Conservation (phyloP, 2,329 filamentous ascomycete species). For the Paraphaeosphaeria sporulosa region DNA sequence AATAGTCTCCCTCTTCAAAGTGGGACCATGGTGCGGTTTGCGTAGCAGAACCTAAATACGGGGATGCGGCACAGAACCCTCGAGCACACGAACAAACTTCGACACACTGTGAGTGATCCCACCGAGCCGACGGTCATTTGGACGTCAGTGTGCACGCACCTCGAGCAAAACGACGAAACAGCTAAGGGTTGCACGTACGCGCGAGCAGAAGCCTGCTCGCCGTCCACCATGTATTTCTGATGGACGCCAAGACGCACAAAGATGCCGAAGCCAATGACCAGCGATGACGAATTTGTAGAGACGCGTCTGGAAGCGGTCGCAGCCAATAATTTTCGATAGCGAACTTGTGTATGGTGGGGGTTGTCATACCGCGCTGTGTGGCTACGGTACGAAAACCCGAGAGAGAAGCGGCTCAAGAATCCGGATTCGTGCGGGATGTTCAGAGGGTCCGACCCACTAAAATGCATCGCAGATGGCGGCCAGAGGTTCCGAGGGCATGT, state of each 20-base stretch:
- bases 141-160: too few species aligned
- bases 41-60: too few species aligned
- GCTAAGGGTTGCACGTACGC: too few species aligned
- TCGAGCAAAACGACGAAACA: too few species aligned
- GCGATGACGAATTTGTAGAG: background rate
- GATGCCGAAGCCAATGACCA: too few species aligned
- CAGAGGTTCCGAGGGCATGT: too few species aligned
- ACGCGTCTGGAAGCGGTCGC: background rate
- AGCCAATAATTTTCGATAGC: background rate
- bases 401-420: background rate
- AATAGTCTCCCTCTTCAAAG: too few species aligned
- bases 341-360: background rate
- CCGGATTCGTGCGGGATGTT: background rate
- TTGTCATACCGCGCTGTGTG: background rate
- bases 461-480: background rate
- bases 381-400: background rate
- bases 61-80: background rate
- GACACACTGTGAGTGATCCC: background rate
- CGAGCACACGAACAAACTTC: background rate
- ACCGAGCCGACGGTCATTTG: too few species aligned
- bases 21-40: too few species aligned
- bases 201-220: too few species aligned
- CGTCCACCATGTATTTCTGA: too few species aligned
- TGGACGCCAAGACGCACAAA: too few species aligned
- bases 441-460: background rate